Base-by-base conservation (phyloP, 2,329 filamentous ascomycete genomes). In the Xylariaceae sp. region DNA sequence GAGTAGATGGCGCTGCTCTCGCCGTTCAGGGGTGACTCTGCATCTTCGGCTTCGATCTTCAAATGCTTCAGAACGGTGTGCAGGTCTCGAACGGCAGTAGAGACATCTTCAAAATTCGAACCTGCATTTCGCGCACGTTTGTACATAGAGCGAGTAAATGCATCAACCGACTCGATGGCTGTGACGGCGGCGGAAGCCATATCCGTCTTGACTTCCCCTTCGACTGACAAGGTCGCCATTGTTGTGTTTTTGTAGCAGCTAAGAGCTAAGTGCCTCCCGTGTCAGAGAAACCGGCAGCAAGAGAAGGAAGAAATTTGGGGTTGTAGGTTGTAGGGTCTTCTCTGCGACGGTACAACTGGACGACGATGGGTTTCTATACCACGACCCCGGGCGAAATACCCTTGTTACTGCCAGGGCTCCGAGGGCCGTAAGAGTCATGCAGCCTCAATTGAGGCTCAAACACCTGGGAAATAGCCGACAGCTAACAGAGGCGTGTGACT, bases 41-140 rank as follows among this genome's bases (percentile, higher is more conserved):
- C 64, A 49, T 78, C 75, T 46, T 73, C 68, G 27, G 70, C 69
- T 60, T 81, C 78, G 46, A 69, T 64, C 38, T 73, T 74, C 17
- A 82, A 63, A 50, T 80, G 72, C 38, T 74, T 71, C 5, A 82
- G 63, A 9, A 71, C 70, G 5, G 68, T 68, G 49, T 81, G 71
- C 28, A 83, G 62, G 30, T 64, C 65, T 38, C 69, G 70, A 27
- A 81, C 68, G 24, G 70, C 68, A 11, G 60, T 54, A 11, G 73
- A 66, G 32, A 76, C 64, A 31, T 71, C 66, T 38, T 64, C 64
- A 41, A 78, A 74, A 29, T 71, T 65, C 3, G 66, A 60, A 12
- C 69, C 66, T 3, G 70, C 66, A 17, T 66, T 62, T 46, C 70
- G 70, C 36, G 71, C 68, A 43, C 73, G 72, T 36, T 73, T 66